These are phyloP conservation scores for Neurospora intermedia DNA, from an alignment of 495 filamentous ascomycete species.

Conservation along the genomic window DNA sequence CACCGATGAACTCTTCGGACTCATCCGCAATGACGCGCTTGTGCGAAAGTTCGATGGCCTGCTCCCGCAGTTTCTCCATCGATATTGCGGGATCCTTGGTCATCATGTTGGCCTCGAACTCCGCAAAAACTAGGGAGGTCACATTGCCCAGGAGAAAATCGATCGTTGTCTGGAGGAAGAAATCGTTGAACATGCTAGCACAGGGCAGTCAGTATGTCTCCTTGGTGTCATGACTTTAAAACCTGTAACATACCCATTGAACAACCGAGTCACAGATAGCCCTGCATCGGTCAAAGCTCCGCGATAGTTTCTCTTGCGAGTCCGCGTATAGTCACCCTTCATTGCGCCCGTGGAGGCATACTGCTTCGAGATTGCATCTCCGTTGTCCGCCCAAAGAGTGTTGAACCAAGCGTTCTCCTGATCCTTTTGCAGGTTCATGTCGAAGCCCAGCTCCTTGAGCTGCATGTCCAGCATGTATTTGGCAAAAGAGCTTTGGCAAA, in stretches of 20 bases:
- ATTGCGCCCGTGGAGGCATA: constrained; percentile 86
- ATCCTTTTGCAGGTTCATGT: constrained; percentile 56
- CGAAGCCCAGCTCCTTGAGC: constrained; percentile 60
- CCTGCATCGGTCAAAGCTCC: constrained; percentile 91
- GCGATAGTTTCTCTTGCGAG: constrained; percentile 78
- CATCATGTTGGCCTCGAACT: constrained; percentile 85
- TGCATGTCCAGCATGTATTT: constrained; percentile 66
- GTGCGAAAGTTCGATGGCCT: constrained; percentile 75
- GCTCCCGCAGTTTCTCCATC: constrained; percentile 68
- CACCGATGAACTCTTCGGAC: constrained; percentile 69
- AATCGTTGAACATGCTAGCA: constrained; percentile 87
- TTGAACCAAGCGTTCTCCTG: constrained; percentile 85
- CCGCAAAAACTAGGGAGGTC: constrained; percentile 68
- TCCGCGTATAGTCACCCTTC: constrained; percentile 92
- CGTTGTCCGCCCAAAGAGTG: constrained; percentile 90
- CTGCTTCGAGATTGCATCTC: constrained; percentile 60
- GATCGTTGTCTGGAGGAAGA: constrained; percentile 87
- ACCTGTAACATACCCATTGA: constrained; percentile 37
- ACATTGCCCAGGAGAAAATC: constrained; percentile 92
- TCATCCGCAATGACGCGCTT: constrained; percentile 78
- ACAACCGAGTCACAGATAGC: constrained; percentile 65
- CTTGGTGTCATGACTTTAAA: not conserved
- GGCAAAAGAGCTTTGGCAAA: constrained; percentile 80
- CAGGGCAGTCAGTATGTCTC: constrained; percentile 22
- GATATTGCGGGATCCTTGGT: constrained; percentile 80